Evolutionary conservation across 2,329 filamentous ascomycete genomes (phyloP).

Genomic region (Chrysosporium keratinophilum): DNA sequence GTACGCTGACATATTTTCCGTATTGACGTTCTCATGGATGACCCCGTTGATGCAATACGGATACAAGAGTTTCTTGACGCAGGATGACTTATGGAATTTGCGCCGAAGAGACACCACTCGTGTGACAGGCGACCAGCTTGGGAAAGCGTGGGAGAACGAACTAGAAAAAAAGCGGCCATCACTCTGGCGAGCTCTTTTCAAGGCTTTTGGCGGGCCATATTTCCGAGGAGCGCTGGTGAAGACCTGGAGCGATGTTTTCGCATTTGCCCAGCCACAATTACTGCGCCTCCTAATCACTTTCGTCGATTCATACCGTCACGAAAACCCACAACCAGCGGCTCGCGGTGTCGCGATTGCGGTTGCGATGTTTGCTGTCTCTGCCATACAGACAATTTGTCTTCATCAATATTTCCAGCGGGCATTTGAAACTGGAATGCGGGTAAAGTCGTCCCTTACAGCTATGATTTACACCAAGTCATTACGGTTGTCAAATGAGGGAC

Average conservation of each 20-base stretch:
- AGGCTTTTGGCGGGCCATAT: constrained; percentile 78
- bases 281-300: constrained; percentile 74
- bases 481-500: constrained; percentile 82
- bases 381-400: constrained; percentile 76
- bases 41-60: constrained; percentile 94
- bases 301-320: constrained; percentile 61
- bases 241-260: constrained; percentile 69
- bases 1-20: constrained; percentile 87
- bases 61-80: constrained; percentile 82
- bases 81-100: constrained; percentile 92
- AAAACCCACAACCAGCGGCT: constrained; percentile 62
- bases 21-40: constrained; percentile 96
- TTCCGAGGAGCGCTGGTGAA: constrained; percentile 76
- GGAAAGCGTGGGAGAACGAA: constrained; percentile 66
- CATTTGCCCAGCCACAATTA: constrained; percentile 85
- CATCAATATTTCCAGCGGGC: constrained; percentile 96
- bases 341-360: constrained; percentile 79
- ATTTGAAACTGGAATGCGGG: constrained; percentile 92
- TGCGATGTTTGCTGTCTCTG: constrained; percentile 81
- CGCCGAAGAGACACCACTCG: constrained; percentile 69
- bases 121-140: constrained; percentile 58
- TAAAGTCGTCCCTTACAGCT: constrained; percentile 81
- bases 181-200: constrained; percentile 76
- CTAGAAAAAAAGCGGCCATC: constrained; percentile 64
- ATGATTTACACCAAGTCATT: constrained; percentile 90